Conservation (phyloP, 495 filamentous ascomycete genomes). For the Letharia columbiana region DNA sequence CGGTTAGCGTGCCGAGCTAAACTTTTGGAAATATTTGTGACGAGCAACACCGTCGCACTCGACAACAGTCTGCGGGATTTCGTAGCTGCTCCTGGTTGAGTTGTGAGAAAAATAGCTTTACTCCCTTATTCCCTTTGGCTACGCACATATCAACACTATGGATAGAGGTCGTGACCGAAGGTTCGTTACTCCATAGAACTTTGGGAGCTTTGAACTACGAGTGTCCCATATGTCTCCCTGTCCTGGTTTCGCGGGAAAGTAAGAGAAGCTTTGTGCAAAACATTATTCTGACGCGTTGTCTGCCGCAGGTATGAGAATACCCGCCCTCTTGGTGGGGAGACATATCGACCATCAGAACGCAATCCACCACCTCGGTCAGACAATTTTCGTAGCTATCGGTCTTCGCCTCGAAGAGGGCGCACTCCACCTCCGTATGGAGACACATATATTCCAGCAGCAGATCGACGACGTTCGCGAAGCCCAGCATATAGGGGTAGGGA, state of each 20-base stretch:
- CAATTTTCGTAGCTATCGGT: constrained; percentile 30
- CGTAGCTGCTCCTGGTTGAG: not conserved
- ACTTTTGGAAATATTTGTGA: constrained; percentile 5
- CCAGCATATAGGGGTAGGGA: constrained; percentile 37
- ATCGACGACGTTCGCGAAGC: constrained; percentile 42
- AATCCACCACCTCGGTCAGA: constrained; percentile 34
- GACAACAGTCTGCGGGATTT: not conserved
- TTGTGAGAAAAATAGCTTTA: not conserved
- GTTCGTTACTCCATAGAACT: constrained; percentile 24
- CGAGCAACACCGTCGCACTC: not conserved
- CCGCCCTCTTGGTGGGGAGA: constrained; percentile 39
- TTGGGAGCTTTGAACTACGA: not conserved
- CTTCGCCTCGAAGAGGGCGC: constrained; percentile 29
- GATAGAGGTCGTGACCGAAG: constrained; percentile 45
- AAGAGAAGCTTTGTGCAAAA: not conserved
- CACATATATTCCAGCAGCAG: constrained; percentile 42
- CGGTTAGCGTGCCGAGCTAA: constrained; percentile 12
- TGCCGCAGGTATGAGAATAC: constrained; percentile 39
- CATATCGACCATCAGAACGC: constrained; percentile 43
- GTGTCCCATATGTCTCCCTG: not conserved
- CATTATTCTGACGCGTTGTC: constrained; percentile 4
- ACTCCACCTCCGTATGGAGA: constrained; percentile 33
- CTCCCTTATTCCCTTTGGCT: not conserved
- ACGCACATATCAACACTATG: constrained; percentile 27
- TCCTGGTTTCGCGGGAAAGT: not conserved